Evolutionary conservation across 176 grass and related monocot species (phyloP).

Genomic region (Juncus inflexus): DNA sequence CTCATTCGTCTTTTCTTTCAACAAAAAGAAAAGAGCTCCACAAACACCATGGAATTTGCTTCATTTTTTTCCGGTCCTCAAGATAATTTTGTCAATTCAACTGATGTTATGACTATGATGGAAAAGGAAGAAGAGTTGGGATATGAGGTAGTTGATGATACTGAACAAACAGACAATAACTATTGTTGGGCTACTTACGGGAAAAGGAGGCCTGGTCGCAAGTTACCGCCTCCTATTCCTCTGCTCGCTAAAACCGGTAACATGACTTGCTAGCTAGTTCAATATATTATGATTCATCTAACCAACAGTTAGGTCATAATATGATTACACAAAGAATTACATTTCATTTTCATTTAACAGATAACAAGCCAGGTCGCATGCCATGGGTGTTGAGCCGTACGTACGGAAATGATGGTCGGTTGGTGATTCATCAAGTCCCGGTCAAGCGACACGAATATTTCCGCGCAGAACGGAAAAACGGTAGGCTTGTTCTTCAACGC

Average conservation of each 20-base stretch:
- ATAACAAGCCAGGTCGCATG: neutral
- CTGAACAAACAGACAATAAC: neutral
- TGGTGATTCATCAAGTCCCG: slow-evolving; percentile 21
- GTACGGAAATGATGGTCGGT: slow-evolving; percentile 31
- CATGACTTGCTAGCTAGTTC: neutral
- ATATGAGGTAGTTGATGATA: neutral
- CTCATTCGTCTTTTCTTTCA: slow-evolving; percentile 24
- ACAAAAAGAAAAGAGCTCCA: neutral
- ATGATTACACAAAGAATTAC: too few species aligned
- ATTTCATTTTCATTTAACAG: too few species aligned
- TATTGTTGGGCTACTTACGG: slow-evolving; percentile 37
- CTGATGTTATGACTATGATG: neutral
- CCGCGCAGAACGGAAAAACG: slow-evolving; percentile 14
- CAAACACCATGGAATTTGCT: neutral
- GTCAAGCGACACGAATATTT: slow-evolving; percentile 28
- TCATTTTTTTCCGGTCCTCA: slow-evolving; percentile 1
- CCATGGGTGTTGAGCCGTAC: slow-evolving; percentile 28
- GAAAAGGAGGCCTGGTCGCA: neutral
- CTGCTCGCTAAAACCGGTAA: slow-evolving; percentile 34
- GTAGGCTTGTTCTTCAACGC: slow-evolving; percentile 29
- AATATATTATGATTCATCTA: too few species aligned
- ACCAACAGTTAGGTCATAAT: too few species aligned
- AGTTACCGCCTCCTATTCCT: slow-evolving; percentile 53
- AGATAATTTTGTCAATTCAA: too few species aligned
- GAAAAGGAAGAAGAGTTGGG: neutral